These are phyloP conservation scores for Xylaria sp. DNA, from an alignment of 495 filamentous ascomycete species.

Conservation along the genomic window DNA sequence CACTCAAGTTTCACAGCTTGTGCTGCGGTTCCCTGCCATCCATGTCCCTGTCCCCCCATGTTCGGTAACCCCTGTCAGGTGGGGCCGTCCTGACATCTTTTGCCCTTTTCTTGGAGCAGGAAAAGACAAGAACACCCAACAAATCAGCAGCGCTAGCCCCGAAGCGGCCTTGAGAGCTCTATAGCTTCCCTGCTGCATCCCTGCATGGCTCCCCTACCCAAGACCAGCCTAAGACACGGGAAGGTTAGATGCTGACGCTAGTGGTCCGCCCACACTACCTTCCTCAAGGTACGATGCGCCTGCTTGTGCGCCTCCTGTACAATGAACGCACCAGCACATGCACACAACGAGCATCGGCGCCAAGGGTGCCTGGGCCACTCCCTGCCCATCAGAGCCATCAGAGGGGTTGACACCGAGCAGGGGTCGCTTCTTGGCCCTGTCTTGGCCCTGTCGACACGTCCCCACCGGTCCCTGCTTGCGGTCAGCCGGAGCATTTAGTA, in stretches of 20 bases:
- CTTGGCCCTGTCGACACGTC: background rate
- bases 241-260: conserved; percentile 19
- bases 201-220: conserved; percentile 1
- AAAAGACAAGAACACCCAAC: conserved; percentile 3
- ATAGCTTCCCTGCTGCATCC: conserved; percentile 12
- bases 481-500: background rate
- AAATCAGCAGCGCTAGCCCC: background rate
- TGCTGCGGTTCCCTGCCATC: conserved; percentile 26
- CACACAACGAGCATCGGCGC: conserved; percentile 11
- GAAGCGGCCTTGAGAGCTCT: background rate
- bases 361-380: background rate
- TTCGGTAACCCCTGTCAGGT: background rate
- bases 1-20: conserved; percentile 16
- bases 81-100: background rate
- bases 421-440: conserved; percentile 3
- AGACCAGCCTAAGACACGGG: conserved; percentile 20
- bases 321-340: conserved; percentile 7
- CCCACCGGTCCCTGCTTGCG: conserved; percentile 9
- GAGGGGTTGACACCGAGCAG: background rate
- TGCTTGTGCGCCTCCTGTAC: no score
- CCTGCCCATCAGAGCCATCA: background rate
- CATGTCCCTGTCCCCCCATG: conserved; percentile 3
- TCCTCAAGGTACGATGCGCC: conserved; percentile 11
- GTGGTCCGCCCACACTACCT: conserved; percentile 2
- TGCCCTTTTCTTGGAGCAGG: background rate